These are phyloP conservation scores for Fraxinus platypoda DNA, from an alignment of 305 asterid species.

Conservation along the genomic window DNA sequence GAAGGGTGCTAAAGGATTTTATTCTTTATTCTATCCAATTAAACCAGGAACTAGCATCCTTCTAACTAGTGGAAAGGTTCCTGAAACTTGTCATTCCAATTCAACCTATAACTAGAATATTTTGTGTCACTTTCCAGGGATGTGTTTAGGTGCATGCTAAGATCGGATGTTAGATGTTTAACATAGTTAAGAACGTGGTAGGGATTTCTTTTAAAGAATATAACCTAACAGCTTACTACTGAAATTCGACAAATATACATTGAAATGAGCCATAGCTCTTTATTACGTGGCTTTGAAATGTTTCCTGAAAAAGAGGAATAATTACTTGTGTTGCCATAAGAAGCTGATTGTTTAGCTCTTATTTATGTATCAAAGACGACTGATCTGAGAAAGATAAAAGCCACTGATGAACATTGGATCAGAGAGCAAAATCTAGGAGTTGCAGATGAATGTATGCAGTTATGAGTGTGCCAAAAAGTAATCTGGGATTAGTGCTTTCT, in stretches of 20 bases:
- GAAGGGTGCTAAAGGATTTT: conserved; percentile 11
- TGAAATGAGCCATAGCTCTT: neutral
- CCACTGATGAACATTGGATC: neutral
- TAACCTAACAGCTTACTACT: neutral
- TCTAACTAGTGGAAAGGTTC: neutral
- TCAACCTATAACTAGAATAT: neutral
- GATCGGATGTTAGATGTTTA: conserved; percentile 16
- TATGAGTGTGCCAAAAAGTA: conserved; percentile 14
- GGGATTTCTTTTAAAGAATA: conserved; percentile 1
- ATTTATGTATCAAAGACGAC: neutral
- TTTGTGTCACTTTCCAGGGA: neutral
- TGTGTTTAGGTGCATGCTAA: neutral
- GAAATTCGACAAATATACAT: neutral
- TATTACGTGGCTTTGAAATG: neutral
- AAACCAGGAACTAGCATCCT: conserved; percentile 2
- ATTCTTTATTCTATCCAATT: conserved; percentile 8
- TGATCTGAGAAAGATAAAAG: conserved; percentile 6
- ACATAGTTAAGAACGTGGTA: neutral
- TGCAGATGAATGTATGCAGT: conserved; percentile 1
- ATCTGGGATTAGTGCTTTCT: conserved; percentile 15
- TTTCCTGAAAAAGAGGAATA: conserved; percentile 7
- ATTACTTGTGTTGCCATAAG: conserved; percentile 10
- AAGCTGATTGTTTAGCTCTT: conserved; percentile 13
- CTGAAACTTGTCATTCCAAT: conserved; percentile 19
- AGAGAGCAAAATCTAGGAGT: neutral